These are phyloP conservation scores for Maudiozyma turicensis DNA, from an alignment of 805 yeast genomes.

Conservation along the genomic window DNA sequence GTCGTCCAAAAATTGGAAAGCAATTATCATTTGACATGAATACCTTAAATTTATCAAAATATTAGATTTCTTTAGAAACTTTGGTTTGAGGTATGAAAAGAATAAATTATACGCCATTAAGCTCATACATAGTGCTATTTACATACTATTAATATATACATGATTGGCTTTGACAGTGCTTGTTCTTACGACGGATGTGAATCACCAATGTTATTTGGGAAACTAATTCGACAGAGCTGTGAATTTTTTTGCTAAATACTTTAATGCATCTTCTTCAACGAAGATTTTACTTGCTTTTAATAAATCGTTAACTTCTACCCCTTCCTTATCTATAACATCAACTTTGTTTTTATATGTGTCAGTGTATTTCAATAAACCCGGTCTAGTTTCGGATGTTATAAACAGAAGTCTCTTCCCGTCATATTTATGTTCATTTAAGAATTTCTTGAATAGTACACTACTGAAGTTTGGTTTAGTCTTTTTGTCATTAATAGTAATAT, in stretches of 20 bases:
- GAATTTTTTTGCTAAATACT: conserved; percentile 40
- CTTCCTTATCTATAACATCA: conserved; percentile 63
- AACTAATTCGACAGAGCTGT: not conserved
- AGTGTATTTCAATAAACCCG: conserved; percentile 53
- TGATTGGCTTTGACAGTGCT: not conserved
- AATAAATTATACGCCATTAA: too few relatives aligned
- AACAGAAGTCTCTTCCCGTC: conserved; percentile 47
- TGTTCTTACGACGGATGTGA: not conserved
- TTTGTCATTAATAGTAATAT: conserved; percentile 3
- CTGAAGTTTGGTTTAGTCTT: not conserved
- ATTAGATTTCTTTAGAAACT: too few relatives aligned
- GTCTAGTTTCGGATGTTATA: conserved; percentile 50
- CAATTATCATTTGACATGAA: not conserved
- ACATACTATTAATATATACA: not conserved
- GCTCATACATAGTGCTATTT: not conserved
- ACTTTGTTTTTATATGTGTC: conserved; percentile 43
- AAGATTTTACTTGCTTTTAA: conserved; percentile 69
- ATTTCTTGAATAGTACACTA: conserved; percentile 32
- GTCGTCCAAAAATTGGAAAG: not conserved
- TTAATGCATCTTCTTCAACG: conserved; percentile 64
- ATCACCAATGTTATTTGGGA: too few relatives aligned
- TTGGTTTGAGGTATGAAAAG: too few relatives aligned
- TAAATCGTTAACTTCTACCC: conserved; percentile 73
- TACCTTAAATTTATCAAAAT: too few relatives aligned
- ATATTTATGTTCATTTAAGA: conserved; percentile 40